These are phyloP conservation scores for Niveomyces coronatus DNA, from an alignment of 2,329 filamentous ascomycete species.

Conservation along the genomic window DNA sequence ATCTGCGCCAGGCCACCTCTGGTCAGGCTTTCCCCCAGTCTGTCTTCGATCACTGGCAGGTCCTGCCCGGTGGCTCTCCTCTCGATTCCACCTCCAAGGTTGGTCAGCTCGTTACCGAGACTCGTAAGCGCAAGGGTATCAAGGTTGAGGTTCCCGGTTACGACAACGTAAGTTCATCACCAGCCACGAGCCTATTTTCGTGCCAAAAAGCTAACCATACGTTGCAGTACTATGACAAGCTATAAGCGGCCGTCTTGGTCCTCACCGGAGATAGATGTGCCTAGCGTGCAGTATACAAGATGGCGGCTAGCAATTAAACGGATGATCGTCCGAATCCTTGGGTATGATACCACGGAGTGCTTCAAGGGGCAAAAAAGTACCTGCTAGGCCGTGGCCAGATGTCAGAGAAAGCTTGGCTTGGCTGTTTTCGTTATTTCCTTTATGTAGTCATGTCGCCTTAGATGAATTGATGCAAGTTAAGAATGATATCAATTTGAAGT, in stretches of 20 bases:
- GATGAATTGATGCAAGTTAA: conserved; percentile 30
- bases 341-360: conserved; percentile 16
- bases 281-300: conserved; percentile 32
- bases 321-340: conserved; percentile 18
- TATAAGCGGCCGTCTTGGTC: conserved; percentile 53
- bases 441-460: conserved; percentile 33
- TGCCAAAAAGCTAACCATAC: conserved; percentile 16
- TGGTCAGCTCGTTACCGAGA: conserved; percentile 72
- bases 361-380: conserved; percentile 21
- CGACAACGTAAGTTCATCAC: conserved; percentile 71
- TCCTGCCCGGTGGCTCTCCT: conserved; percentile 86
- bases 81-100: conserved; percentile 75
- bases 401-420: conserved; percentile 25
- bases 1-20: conserved; percentile 85
- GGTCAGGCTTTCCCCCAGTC: conserved; percentile 98
- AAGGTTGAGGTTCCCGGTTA: conserved; percentile 89
- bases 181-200: background rate
- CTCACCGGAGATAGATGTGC: conserved; percentile 36
- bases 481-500: no score
- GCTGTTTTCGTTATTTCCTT: conserved; percentile 25
- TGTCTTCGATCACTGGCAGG: conserved; percentile 98
- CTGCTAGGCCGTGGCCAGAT: conserved; percentile 27
- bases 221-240: conserved; percentile 91
- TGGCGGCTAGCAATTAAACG: conserved; percentile 24
- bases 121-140: conserved; percentile 99